Conservation (phyloP, 2,329 filamentous ascomycete species). For the Epichloe bromicola region DNA sequence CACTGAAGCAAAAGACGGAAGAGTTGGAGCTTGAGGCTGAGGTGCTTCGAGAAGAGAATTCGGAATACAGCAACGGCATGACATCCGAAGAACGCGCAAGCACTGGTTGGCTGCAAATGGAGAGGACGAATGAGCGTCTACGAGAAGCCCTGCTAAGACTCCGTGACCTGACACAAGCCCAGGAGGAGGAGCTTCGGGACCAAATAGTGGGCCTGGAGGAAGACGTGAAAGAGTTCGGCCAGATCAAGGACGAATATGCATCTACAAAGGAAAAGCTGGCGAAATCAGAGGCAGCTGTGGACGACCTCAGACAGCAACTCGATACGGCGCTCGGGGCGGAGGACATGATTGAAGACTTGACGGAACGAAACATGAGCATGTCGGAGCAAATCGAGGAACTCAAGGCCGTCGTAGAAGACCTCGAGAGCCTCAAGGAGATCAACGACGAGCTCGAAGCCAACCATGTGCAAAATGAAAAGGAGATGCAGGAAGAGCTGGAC, state of each 20-base stretch:
- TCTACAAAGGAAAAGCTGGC: slow-evolving; percentile 59
- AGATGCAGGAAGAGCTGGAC: slow-evolving; percentile 87
- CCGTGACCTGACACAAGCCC: slow-evolving; percentile 75
- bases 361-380: slow-evolving; percentile 73
- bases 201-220: slow-evolving; percentile 64
- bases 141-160: slow-evolving; percentile 74
- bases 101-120: slow-evolving; percentile 82
- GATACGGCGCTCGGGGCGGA: slow-evolving; percentile 81
- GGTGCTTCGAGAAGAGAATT: slow-evolving; percentile 74
- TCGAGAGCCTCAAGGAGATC: slow-evolving; percentile 81
- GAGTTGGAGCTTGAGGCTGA: slow-evolving; percentile 83
- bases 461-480: slow-evolving; percentile 84
- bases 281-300: slow-evolving; percentile 60
- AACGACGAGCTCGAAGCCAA: slow-evolving; percentile 92
- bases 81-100: slow-evolving; percentile 76
- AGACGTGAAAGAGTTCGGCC: slow-evolving; percentile 54
- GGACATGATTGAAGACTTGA: slow-evolving; percentile 86
- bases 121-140: slow-evolving; percentile 77
- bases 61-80: slow-evolving; percentile 72
- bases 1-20: slow-evolving; percentile 61
- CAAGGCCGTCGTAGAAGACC: slow-evolving; percentile 67
- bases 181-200: slow-evolving; percentile 64
- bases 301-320: slow-evolving; percentile 81
- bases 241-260: slow-evolving; percentile 56
- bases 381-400: slow-evolving; percentile 75